phyloP scores from a whole-genome alignment of 2,329 filamentous ascomycete genomes.

The Colletotrichum sp. region DNA sequence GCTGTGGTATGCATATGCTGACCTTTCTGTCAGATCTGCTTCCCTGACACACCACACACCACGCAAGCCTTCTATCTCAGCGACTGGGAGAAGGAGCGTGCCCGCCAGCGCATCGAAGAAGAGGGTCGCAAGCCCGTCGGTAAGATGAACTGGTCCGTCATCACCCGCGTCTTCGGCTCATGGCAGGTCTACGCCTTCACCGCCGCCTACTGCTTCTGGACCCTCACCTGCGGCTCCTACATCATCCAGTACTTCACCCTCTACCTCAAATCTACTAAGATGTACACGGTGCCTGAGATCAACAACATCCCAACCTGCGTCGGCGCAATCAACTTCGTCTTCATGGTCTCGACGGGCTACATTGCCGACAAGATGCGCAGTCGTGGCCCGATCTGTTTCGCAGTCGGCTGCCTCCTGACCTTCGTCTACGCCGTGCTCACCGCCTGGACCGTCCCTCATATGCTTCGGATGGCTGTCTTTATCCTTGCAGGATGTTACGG shows the following conservation, averaged over 20 bases:
- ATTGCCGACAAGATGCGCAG: conserved; percentile 39
- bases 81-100: conserved; percentile 65
- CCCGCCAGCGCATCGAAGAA: conserved; percentile 72
- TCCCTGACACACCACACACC: conserved; percentile 47
- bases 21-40: conserved; percentile 25
- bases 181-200: conserved; percentile 52
- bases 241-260: conserved; percentile 45
- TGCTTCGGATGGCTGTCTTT: conserved; percentile 41
- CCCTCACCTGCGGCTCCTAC: conserved; percentile 40
- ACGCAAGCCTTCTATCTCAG: conserved; percentile 47
- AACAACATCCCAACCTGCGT: conserved; percentile 51
- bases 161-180: conserved; percentile 40
- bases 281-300: conserved; percentile 41
- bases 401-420: conserved; percentile 35
- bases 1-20: background rate
- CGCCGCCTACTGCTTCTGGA: conserved; percentile 42
- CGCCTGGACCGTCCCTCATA: conserved; percentile 40
- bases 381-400: conserved; percentile 40
- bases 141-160: conserved; percentile 39
- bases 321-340: conserved; percentile 46
- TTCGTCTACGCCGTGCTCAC: conserved; percentile 41
- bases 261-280: conserved; percentile 40
- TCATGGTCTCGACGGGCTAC: conserved; percentile 41
- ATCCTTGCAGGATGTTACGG: conserved; percentile 44
- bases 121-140: conserved; percentile 42